These are phyloP conservation scores for Picea abies DNA, from an alignment of 83 land plant genomes.

Conservation along the genomic window DNA sequence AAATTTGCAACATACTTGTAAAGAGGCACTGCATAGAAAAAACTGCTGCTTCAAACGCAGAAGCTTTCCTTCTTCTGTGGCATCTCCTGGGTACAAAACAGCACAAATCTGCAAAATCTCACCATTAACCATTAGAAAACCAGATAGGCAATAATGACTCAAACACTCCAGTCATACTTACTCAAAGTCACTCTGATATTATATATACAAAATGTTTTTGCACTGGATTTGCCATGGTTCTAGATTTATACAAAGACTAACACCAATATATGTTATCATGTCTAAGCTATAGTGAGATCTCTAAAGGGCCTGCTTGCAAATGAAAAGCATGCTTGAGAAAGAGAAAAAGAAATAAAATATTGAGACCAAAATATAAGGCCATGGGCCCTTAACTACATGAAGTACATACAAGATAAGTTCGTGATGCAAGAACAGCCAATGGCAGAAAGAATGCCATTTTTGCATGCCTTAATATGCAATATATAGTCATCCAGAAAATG, in stretches of 20 bases:
- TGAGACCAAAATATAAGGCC: background rate
- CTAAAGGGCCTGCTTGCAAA: background rate
- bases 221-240: background rate
- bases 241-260: background rate
- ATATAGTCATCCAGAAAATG: background rate
- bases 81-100: constrained; percentile 95
- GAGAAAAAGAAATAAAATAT: background rate
- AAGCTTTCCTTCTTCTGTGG: constrained; percentile 87
- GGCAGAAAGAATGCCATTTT: too few species aligned
- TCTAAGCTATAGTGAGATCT: background rate
- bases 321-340: background rate
- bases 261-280: background rate
- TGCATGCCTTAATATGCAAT: background rate
- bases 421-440: background rate
- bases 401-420: background rate
- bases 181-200: background rate
- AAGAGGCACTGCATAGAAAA: constrained; percentile 94
- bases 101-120: constrained; percentile 79
- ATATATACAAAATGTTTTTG: background rate
- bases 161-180: background rate
- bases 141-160: background rate
- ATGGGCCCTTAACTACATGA: background rate
- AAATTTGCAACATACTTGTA: constrained; percentile 56
- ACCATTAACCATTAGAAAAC: background rate
- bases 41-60: constrained; percentile 93